Percentiles rank a stretch among this genome's conserved stretches.
Conservation (phyloP, 345 rosid species). For the Brassica incana region DNA sequence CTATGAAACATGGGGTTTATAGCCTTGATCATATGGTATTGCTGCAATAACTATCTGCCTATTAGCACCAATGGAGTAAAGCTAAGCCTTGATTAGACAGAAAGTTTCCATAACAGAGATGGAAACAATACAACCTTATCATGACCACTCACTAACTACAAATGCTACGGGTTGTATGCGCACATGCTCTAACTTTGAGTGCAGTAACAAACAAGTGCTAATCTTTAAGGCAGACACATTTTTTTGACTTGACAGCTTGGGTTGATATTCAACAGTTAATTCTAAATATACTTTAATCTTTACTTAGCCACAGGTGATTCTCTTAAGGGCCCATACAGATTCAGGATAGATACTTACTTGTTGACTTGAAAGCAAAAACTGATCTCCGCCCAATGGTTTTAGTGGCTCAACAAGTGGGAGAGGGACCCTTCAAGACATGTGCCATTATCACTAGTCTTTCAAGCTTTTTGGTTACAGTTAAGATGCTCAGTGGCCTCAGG, state of each 20-base stretch:
- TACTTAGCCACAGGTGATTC: conserved; percentile 38
- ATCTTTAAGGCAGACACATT: conserved; percentile 28
- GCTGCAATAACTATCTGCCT: conserved; percentile 15
- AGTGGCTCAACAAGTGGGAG: conserved; percentile 39
- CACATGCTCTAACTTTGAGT: conserved; percentile 37
- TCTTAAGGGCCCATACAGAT: conserved; percentile 35
- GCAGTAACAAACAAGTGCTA: conserved; percentile 34
- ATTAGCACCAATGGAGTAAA: conserved; percentile 26
- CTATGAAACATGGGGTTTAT: background rate
- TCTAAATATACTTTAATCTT: conserved; percentile 21
- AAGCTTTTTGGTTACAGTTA: conserved; percentile 33
- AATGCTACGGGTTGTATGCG: conserved; percentile 29
- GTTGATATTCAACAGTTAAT: conserved; percentile 32
- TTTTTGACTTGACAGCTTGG: conserved; percentile 36
- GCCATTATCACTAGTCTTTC: conserved; percentile 26
- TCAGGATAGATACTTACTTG: conserved; percentile 31
- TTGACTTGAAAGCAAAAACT: conserved; percentile 32
- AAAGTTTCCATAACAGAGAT: conserved; percentile 28
- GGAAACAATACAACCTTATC: conserved; percentile 22
- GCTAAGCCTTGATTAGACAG: conserved; percentile 35
- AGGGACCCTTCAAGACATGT: conserved; percentile 34
- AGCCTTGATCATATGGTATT: background rate
- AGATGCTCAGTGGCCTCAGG: conserved; percentile 26
- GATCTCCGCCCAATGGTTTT: conserved; percentile 29
- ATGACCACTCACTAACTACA: conserved; percentile 28